Conservation (phyloP, 129 eudicot species). For the Escallonia rubra region DNA sequence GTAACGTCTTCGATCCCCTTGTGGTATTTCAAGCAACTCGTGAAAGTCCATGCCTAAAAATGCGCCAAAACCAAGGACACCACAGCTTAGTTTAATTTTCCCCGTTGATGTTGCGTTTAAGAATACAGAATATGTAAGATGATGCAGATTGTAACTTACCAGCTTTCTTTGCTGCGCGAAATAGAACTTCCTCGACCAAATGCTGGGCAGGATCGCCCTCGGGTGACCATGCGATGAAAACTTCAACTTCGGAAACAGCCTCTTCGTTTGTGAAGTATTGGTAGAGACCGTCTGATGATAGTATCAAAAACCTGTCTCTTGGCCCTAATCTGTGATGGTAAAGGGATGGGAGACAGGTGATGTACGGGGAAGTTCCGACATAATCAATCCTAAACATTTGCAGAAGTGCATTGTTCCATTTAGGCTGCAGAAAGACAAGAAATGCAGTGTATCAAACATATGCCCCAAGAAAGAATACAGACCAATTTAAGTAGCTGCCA, state of each 20-base stretch:
- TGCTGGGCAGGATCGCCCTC: slow-evolving; percentile 99
- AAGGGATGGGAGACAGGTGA: slow-evolving; percentile 72
- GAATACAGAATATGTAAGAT: too few species aligned
- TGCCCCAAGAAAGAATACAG: not conserved
- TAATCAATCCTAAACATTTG: slow-evolving; percentile 94
- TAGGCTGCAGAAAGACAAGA: slow-evolving; percentile 56
- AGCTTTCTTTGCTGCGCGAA: slow-evolving; percentile 97
- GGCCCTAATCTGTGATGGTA: slow-evolving; percentile 89
- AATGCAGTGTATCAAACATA: not conserved
- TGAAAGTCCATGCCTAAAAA: slow-evolving; percentile 78
- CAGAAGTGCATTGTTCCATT: slow-evolving; percentile 98
- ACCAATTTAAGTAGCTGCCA: not conserved
- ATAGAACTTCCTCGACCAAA: slow-evolving; percentile 79
- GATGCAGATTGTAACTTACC: slow-evolving; percentile 31
- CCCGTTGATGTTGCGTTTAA: not conserved
- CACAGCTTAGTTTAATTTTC: not conserved
- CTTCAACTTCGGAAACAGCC: slow-evolving; percentile 94
- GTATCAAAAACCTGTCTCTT: slow-evolving; percentile 75
- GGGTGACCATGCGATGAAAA: slow-evolving; percentile 82
- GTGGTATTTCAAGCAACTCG: slow-evolving; percentile 96
- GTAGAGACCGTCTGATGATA: slow-evolving; percentile 95
- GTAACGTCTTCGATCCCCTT: slow-evolving; percentile 94
- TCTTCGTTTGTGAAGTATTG: slow-evolving; percentile 96
- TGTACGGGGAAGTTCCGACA: slow-evolving; percentile 71
- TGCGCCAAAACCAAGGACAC: slow-evolving; percentile 6